phyloP scores from a whole-genome alignment of 1,139 yeast species.

The Debaryomyces coudertii region DNA sequence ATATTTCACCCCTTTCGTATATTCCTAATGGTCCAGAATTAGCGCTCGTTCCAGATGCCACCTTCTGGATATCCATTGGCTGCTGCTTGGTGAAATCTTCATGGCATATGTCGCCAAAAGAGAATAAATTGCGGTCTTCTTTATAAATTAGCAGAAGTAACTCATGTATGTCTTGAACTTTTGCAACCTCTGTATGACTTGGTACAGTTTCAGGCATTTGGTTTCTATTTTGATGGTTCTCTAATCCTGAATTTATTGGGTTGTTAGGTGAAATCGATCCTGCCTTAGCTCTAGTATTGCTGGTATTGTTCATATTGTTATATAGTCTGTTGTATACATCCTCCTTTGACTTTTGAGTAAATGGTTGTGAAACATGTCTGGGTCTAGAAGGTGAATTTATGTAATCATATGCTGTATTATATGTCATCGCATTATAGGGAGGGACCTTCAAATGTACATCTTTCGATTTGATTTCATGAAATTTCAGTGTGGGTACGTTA shows the following conservation, averaged over 20 bases:
- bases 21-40: slow-evolving; percentile 32
- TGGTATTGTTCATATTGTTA: slow-evolving; percentile 11
- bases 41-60: slow-evolving; percentile 3
- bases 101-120: slow-evolving; percentile 12
- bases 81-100: slow-evolving; percentile 6
- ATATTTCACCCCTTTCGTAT: slow-evolving; percentile 58
- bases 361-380: slow-evolving; percentile 10
- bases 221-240: neutral
- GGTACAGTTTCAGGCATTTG: neutral
- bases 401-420: neutral
- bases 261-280: neutral
- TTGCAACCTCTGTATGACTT: slow-evolving; percentile 10
- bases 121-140: slow-evolving; percentile 28
- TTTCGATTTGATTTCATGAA: slow-evolving; percentile 2
- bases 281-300: slow-evolving; percentile 7
- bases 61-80: slow-evolving; percentile 7
- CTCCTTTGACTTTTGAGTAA: slow-evolving; percentile 1
- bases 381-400: slow-evolving; percentile 1
- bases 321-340: slow-evolving; percentile 13
- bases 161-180: slow-evolving; percentile 22
- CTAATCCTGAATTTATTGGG: neutral
- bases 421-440: neutral
- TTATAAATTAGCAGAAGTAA: slow-evolving; percentile 24
- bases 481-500: slow-evolving; percentile 4
- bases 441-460: slow-evolving; percentile 3